Evolutionary conservation across 345 rosid genomes (phyloP), one percentile per base, ranked within the genome.

Genomic region (Melaleuca quinquenervia): DNA sequence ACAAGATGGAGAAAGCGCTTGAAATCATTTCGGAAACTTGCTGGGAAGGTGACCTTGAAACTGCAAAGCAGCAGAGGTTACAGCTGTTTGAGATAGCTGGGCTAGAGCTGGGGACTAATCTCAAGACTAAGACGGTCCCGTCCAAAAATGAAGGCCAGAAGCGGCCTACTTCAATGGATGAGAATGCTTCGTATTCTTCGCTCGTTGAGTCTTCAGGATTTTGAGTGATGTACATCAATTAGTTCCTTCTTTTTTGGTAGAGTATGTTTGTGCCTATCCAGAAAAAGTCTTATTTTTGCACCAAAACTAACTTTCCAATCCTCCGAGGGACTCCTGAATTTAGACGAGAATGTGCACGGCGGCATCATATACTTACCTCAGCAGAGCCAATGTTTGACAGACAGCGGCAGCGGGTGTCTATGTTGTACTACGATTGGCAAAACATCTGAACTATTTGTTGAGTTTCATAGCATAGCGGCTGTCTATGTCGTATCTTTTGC

Each of bases 151-250:
- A 53, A 75, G 70, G 85, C 22, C 84, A 24, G 58, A 88, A 85
- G 89, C 62, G 86, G 85, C 88, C 82, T 9, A 27, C 20, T 32
- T 74, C 74, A 10, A 84, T 89, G 2, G 99, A 97, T 89, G 99
- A 97, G 88, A 94, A 97, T 90, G 98, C 96, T 16, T 92, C 96
- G 15, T 97, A 97, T 85, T 92, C 98, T 82, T 91, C 99, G 0
- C 90, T 96, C 52, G 99, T 96, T 24, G 98, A 91, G 53, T 96
- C 99, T 44, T 27, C 93, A 84, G 99, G 99, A 51, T 96, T 97
- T 83, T 95, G 90, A 70, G 78, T 32, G 78, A 32, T 70, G 8
- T 41, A 50, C 51, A 13, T 53, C 49, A 29, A 53, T 49, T 21
- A 11, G 41, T 4, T 76, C 29, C 0, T 8, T 32, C 62, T 8